Percentiles rank a stretch among this genome's conserved stretches.
Evolutionary conservation across 768 basidiomycete genomes (phyloP).

Genomic region (Psilocybe sp.): DNA sequence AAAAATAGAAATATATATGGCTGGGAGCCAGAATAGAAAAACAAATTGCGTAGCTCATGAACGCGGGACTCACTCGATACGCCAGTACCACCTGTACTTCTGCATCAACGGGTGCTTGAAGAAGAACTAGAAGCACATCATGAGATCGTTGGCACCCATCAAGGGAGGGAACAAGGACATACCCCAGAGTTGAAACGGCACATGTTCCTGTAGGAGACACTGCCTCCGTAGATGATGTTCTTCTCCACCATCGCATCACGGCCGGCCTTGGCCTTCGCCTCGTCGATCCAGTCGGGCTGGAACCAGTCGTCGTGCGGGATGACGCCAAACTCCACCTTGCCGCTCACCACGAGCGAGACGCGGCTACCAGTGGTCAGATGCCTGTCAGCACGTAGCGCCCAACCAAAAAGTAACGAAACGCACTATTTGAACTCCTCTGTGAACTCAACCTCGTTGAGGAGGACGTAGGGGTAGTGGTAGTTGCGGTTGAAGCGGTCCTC

Average conservation of each 20-base stretch:
- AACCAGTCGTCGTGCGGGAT: slow-evolving; percentile 70
- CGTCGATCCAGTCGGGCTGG: slow-evolving; percentile 76
- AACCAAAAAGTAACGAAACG: slow-evolving; percentile 18
- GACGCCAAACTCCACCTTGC: slow-evolving; percentile 46
- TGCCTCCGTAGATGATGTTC: slow-evolving; percentile 41
- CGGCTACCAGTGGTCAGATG: slow-evolving; percentile 19
- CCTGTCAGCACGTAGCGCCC: neutral
- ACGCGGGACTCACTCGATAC: slow-evolving; percentile 52
- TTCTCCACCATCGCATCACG: slow-evolving; percentile 59
- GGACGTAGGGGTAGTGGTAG: slow-evolving; percentile 79
- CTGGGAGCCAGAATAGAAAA: slow-evolving; percentile 11
- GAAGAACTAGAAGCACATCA: slow-evolving; percentile 47
- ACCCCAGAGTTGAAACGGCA: slow-evolving; percentile 70
- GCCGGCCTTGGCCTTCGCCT: slow-evolving; percentile 53
- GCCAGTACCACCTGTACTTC: slow-evolving; percentile 77
- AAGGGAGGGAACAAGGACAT: slow-evolving; percentile 14
- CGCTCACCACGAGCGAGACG: slow-evolving; percentile 23
- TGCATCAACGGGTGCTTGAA: slow-evolving; percentile 66
- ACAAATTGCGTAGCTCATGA: neutral
- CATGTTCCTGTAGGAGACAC: slow-evolving; percentile 53
- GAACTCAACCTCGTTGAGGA: slow-evolving; percentile 83
- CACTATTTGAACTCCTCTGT: slow-evolving; percentile 71
- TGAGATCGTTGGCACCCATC: neutral
- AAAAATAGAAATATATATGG: neutral
- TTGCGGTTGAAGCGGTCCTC: slow-evolving; percentile 83